Conservation (phyloP, 768 basidiomycete species). For the Boletus bicolor region DNA sequence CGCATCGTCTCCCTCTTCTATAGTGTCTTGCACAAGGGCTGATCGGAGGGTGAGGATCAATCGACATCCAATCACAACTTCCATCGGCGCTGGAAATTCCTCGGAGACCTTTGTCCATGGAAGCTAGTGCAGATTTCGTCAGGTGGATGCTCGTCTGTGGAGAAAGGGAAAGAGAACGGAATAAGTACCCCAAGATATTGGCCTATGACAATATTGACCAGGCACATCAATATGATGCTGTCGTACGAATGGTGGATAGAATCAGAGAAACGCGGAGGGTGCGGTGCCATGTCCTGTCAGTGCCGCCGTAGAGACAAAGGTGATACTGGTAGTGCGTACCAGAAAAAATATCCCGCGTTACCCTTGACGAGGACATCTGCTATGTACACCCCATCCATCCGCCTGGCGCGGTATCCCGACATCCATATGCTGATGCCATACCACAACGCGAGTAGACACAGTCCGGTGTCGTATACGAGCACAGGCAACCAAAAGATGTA, state of each 20-base stretch:
- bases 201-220: neutral
- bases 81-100: neutral
- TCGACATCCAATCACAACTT: neutral
- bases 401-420: neutral
- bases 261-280: neutral
- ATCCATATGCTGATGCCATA: neutral
- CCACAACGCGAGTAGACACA: neutral
- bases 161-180: neutral
- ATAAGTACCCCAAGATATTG: neutral
- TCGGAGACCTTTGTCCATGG: neutral
- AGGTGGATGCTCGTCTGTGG: neutral
- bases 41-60: neutral
- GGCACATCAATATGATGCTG: neutral
- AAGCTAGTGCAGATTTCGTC: neutral
- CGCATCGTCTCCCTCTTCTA: neutral
- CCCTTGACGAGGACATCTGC: neutral
- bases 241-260: too few species aligned
- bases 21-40: neutral
- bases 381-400: neutral
- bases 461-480: neutral
- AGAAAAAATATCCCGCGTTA: neutral
- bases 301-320: too few species aligned
- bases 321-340: neutral
- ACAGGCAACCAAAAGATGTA: neutral
- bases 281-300: too few species aligned